Evolutionary conservation across 202 grass and related monocot genomes (phyloP).

Genomic region (Alloteropsis angusta): DNA sequence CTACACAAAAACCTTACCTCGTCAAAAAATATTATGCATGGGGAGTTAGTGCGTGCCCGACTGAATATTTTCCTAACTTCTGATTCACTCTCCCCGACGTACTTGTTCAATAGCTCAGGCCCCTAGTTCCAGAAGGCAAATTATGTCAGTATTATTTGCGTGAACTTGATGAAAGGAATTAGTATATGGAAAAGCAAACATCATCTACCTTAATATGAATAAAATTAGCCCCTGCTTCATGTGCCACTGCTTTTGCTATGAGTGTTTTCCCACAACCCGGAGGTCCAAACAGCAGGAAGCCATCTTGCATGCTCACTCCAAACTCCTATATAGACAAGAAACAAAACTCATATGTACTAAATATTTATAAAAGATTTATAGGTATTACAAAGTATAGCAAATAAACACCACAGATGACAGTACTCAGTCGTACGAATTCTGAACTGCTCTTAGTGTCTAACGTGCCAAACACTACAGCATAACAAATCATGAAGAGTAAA

Average conservation of each 20-base stretch:
- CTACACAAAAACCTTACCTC: conserved; percentile 43
- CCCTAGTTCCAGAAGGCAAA: conserved; percentile 35
- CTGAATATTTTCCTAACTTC: conserved; percentile 79
- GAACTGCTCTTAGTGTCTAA: too few relatives aligned
- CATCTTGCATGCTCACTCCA: conserved; percentile 68
- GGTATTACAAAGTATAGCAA: neutral
- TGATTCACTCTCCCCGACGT: conserved; percentile 83
- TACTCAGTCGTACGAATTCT: too few relatives aligned
- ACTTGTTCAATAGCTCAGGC: conserved; percentile 86
- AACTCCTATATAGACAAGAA: too few relatives aligned
- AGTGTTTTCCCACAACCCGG: conserved; percentile 90
- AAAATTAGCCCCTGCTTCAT: conserved; percentile 79
- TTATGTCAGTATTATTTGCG: too few relatives aligned
- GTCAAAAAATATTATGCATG: conserved; percentile 81
- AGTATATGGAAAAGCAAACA: conserved; percentile 19
- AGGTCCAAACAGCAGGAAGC: conserved; percentile 81
- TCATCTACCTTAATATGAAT: conserved; percentile 75
- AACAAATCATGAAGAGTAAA: too few relatives aligned
- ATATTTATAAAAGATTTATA: neutral
- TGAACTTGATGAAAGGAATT: neutral
- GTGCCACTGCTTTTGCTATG: conserved; percentile 83
- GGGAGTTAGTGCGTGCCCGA: conserved; percentile 59
- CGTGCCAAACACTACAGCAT: too few relatives aligned
- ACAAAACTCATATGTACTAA: neutral
- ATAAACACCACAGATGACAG: neutral